Evolutionary conservation across 805 yeast genomes (phyloP), one percentile per base, ranked within the genome.

Genomic region (Saccharomyces kudriavzevii): DNA sequence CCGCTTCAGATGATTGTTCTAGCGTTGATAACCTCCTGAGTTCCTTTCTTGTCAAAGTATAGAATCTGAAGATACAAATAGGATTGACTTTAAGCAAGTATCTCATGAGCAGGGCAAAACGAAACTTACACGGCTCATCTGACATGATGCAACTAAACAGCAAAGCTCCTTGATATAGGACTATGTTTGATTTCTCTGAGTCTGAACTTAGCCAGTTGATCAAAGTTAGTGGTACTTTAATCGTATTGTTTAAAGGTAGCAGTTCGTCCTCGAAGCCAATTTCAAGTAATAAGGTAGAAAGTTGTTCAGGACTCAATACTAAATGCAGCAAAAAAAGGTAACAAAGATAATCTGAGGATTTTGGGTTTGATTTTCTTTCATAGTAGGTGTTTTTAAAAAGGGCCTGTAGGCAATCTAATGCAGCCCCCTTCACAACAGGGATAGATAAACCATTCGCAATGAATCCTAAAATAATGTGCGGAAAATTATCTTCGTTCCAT

Each of bases 391-490:
- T 66, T n/a, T 68, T 67, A 60, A 80, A 75, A 27, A 80, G 65
- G 1, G 68, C 62, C 49, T 71, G 71, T 56, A 83, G 62, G 25
- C 79, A 72, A 1, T 65, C 67, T 40, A 79, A 60, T 0, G 87
- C 75, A 0, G 74, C 67, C 5, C 74, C 77, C 53, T 77, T 78
- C n/a, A 83, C 71, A 52, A 77, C 81, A 6, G 87, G 80, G 5
- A 80, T 67, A 40, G 77, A 77, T 47, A 85, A 64, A 0, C 89
- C 90, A 62, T 78, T 82, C 2, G 79, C 71, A 24, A 79, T 68
- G 27, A 76, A 63, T 49, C 72, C 70, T 27, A 80, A 66, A 45
- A 84, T 61, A 14, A 80, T 71, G 45, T 74, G 72, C 54, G 83
- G 82, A 56, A 83, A 75, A 61, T 79, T 82, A 1, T 69, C 66